Conservation (phyloP, 129 eudicot species). For the Pseudognaphalium luteoalbum region DNA sequence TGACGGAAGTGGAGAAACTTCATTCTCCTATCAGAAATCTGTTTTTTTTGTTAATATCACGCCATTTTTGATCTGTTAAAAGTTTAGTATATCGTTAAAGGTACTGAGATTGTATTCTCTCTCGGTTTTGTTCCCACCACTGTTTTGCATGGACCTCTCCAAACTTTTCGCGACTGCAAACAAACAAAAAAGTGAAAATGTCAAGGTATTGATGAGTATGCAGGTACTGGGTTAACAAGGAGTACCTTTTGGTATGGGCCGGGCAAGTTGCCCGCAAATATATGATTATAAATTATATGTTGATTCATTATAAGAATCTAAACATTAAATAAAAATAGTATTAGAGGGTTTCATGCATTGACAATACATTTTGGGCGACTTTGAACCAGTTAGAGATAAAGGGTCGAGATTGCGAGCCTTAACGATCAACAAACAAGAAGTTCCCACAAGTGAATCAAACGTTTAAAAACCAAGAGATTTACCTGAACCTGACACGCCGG, state of each 20-base stretch:
- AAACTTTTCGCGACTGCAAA: slow-evolving; percentile 51
- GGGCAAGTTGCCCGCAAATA: background rate
- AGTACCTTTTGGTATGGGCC: background rate
- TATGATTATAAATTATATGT: background rate
- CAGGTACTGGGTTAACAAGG: background rate
- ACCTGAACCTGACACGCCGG: slow-evolving; percentile 72
- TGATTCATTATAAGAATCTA: background rate
- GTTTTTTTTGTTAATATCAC: slow-evolving; percentile 15
- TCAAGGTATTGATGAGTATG: background rate
- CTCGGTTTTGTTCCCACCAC: slow-evolving; percentile 61
- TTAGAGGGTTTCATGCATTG: background rate
- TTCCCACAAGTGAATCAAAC: background rate
- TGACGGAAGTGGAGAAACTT: background rate
- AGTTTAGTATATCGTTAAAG: slow-evolving; percentile 28
- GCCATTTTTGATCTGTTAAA: slow-evolving; percentile 11
- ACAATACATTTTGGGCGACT: background rate
- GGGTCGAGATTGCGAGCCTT: background rate
- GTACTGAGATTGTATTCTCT: slow-evolving; percentile 48
- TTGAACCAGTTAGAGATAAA: background rate
- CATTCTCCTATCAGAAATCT: background rate
- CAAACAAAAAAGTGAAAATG: background rate
- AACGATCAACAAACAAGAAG: background rate
- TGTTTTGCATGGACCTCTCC: slow-evolving; percentile 50
- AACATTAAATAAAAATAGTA: background rate
- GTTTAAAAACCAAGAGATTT: background rate